Evolutionary conservation across 208 protist species (phyloP), one percentile per base, ranked within the genome.

Genomic region (Acanthamoeba castellanii): DNA sequence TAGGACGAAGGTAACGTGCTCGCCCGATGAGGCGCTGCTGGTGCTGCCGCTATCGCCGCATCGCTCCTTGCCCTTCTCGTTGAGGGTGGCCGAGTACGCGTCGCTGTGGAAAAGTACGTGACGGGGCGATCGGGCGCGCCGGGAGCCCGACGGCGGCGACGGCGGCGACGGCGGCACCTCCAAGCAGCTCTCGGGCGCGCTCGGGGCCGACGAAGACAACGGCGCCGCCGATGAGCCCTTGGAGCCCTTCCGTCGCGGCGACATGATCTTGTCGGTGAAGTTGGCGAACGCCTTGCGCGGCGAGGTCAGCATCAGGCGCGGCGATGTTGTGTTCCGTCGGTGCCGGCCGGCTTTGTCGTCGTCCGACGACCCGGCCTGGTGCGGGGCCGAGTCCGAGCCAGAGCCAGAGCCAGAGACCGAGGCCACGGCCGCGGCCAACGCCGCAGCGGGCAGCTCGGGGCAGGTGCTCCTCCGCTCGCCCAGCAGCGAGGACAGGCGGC

Each of bases 281-380:
- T n/a, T 85, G 76, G 76, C 76, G n/a, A 85, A 22, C 8, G 47
- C 47, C 76, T 85, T 85, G 76, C 76, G 76, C 76, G 76, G 76
- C 47, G 76, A 85, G 30, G 76, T 45, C 7, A 78, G 37, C 37
- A 45, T 18, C 22, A 18, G 30, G 32, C 70, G 70, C n/a, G 32
- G 70, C 30, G 70, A 34, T 42, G 32, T 78, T 1, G 70, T 34
- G 70, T n/a, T 45, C 5, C 37, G 70, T 7, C 32, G 70, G 37
- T 78, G 11, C 0, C 37, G 32, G 1, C 22, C 66, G 1, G n/a
- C 7, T 8, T 16, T 16, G 22, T 78, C 32, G 27, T 78, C 32
- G 70, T 7, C 20, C 32, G 7, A 18, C 14, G 6, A 22, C 22
- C 11, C 59, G 50, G 50, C 7, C 50, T 55, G 50, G 13, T 55